Evolutionary conservation across 345 rosid species (phyloP), one percentile per base, ranked within the genome.

Genomic region (Eucalyptus erythrocorys): DNA sequence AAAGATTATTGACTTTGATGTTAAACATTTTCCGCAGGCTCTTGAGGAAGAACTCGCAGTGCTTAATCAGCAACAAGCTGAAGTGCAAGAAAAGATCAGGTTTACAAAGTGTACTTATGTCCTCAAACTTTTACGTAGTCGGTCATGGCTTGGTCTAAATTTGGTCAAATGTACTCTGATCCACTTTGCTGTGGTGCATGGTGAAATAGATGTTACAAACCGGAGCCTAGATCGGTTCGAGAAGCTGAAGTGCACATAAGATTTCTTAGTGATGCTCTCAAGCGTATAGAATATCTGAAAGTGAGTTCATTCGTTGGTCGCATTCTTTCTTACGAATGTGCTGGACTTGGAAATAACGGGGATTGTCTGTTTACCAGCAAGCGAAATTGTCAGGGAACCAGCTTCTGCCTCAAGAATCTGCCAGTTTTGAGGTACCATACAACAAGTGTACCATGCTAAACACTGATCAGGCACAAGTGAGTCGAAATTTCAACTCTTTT

Each of bases 11-110:
- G 64, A 48, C 81, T 88, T 82, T 30, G 22, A 57, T 68, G 47
- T 47, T 26, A 21, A 21, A 19, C 40, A 86, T 55, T 19, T 59
- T 85, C 79, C 10, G 10, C 59, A 92, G 92, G 85, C 42, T 79
- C 92, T 92, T 8, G 91, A 92, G 88, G 87, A 32, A 87, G 49
- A 90, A 86, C 90, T 91, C 15, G 2, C 10, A 42, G 64, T 87
- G 37, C 82, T 92, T 86, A 89, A 87, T 71, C 45, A 42, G 32
- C 87, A 48, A 68, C 85, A 89, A 68, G 30, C 53, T 48, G 85
- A 88, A 13, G 85, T 68, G 24, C 59, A 88, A 51, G 76, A 87
- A 42, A 91, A 90, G 87, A 24, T 91, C 68, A 90, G 91, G 93
- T 92, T 47, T 85, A 40, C 24, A 12, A 21, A 76, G 5, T 76